Base-by-base conservation (phyloP, 768 basidiomycete genomes). In the Macrolepiota albuminosa region DNA sequence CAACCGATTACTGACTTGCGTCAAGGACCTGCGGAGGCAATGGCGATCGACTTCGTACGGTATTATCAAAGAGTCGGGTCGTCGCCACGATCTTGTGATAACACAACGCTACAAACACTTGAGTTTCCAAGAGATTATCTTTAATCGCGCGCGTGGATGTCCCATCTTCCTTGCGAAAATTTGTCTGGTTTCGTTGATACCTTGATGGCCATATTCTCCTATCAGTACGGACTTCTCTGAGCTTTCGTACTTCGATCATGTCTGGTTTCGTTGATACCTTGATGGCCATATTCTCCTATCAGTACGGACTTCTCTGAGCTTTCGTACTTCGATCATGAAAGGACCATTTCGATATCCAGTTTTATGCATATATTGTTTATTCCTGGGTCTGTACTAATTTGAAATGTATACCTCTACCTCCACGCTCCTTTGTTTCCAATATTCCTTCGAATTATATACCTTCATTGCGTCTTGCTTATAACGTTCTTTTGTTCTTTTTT, bases 11-110 rank as follows among this genome's bases (percentile, higher is more conserved):
- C 54, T 62, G 54, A 63, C n/a, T 8, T 51, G 11, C 4, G 0
- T 16, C 3, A 39, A 46, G 59, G 51, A 10, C 46, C 29, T 24
- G 14, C 3, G 11, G 56, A 50, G 4, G 16, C 18, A n/a, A 7
- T 63, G 21, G 26, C 46, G 6, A 46, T 68, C 29, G 64, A 65
- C 42, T 68, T 63, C 26, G 62, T 68, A 26, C 57, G 67, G 9
- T 61, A 61, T 42, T 68, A 68, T 29, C 60, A 60, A 21, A 64
- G 54, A 16, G 48, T 21, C 16, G 53, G 31, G 6, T 21, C 7
- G 34, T 36, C 48, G 18, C 46, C 37, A 6, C 29, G 14, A 14
- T 36, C 49, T 21, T 61, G 61, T n/a, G 46, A 13, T 11, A 18
- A 29, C 6, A 39, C 54, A n/a, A 11, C 6, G 10, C 14, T 37